Conservation (phyloP, 148 eudicot species). For the Fagopyrum esculentum region DNA sequence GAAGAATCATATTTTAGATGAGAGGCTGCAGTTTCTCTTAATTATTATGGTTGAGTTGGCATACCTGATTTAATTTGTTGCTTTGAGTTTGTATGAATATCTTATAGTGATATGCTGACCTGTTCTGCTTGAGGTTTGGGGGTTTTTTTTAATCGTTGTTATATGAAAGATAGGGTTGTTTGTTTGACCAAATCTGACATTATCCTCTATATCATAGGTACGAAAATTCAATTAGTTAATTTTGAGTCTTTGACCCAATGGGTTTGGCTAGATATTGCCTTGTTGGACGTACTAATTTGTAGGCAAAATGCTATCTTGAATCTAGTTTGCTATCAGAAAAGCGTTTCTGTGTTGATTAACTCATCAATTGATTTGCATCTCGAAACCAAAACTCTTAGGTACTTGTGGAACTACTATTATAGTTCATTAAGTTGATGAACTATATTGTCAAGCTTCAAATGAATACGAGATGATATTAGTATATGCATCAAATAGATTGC, state of each 20-base stretch:
- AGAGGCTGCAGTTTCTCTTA: neutral
- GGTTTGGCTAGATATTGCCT: neutral
- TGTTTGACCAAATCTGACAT: slow-evolving; percentile 8
- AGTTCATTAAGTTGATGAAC: neutral
- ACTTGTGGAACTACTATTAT: neutral
- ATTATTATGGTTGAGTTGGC: neutral
- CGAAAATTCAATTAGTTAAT: neutral
- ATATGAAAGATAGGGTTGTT: neutral
- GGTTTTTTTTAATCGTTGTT: neutral
- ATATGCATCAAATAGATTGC: neutral
- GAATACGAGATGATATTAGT: neutral
- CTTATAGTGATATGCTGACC: neutral
- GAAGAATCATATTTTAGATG: neutral
- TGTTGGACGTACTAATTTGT: neutral
- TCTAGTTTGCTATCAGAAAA: neutral
- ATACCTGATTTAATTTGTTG: neutral
- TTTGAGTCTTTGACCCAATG: neutral
- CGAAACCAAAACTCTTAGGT: neutral
- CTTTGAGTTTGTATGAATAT: neutral
- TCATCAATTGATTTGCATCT: neutral
- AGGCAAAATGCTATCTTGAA: neutral
- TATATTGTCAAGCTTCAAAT: neutral
- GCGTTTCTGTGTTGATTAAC: neutral
- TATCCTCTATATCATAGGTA: neutral
- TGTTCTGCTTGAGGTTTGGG: neutral